Base-by-base conservation (phyloP, 345 rosid genomes). In the Populus tremula region DNA sequence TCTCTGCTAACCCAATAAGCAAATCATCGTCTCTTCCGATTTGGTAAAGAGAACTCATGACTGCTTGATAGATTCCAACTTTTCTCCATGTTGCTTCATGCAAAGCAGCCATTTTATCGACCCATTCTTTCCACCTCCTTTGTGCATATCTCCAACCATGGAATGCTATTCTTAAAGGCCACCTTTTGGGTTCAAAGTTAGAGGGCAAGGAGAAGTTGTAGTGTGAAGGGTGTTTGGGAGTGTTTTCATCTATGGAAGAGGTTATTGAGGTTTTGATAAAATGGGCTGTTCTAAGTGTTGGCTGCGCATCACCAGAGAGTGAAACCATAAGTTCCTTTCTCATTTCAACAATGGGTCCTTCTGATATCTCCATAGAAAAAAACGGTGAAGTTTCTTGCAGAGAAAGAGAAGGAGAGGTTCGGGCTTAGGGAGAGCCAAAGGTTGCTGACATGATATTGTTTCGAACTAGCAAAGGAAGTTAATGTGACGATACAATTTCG, bases 31-130 rank as follows among this genome's bases (percentile, higher is more conserved):
- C 67, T 61, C 71, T 80, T 27, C 36, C 21, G 17, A 89, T 80
- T 35, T 76, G 16, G 29, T 81, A 83, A 5, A 84, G 65, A 21
- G 92, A 87, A 43, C 81, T 79, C 86, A 86, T 16, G 64, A 89
- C 75, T 62, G 92, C 86, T 8, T 86, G 87, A 29, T 73, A 71
- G 33, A 87, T 84, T 1, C 89, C 92, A 8, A 84, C 85, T 74
- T 79, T 77, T 66, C 62, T 80, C 90, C 92, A 89, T 16, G 75
- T 71, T 17, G 56, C 0, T 12, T 82, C 71, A 65, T 89, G 82
- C 23, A 54, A 36, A 66, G 81, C 66, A 1, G 73, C 73, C 91
- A 91, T 76, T 49, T 77, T 77, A 11, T 81, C 78, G 0, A 87
- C 86, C 92, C 92, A 89, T 56, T 67, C 72, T 61, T 67, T 73